Conservation (phyloP, 148 eudicot genomes). For the Nepenthes gracilis region DNA sequence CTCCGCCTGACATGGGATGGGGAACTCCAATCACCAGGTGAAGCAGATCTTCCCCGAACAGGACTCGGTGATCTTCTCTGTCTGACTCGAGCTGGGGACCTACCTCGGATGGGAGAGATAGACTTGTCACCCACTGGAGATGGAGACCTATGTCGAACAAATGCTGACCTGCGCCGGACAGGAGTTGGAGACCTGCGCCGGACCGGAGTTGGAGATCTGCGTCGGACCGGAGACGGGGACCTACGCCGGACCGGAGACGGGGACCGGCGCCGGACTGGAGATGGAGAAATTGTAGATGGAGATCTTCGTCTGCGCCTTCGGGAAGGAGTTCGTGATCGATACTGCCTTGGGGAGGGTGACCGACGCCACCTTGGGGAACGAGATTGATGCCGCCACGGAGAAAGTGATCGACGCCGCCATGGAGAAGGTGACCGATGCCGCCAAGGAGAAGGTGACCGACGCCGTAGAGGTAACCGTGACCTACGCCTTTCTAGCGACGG, state of each 20-base stretch:
- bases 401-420: conserved; percentile 8
- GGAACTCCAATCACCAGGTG: conserved; percentile 30
- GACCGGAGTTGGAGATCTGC: conserved; percentile 14
- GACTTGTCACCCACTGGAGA: conserved; percentile 30
- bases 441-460: conserved; percentile 15
- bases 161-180: conserved; percentile 18
- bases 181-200: conserved; percentile 44
- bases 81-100: conserved; percentile 17
- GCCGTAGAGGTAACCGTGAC: conserved; percentile 16
- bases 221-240: conserved; percentile 27
- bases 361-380: conserved; percentile 22
- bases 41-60: conserved; percentile 30
- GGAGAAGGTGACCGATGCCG: conserved; percentile 6
- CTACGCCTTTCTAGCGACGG: conserved; percentile 23
- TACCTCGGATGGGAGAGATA: conserved; percentile 26
- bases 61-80: conserved; percentile 33
- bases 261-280: conserved; percentile 24
- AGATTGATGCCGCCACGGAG: conserved; percentile 10
- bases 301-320: conserved; percentile 13
- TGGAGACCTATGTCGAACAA: conserved; percentile 16
- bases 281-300: conserved; percentile 17
- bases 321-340: conserved; percentile 11
- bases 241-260: conserved; percentile 24
- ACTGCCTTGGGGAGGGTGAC: conserved; percentile 14
- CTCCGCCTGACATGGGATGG: conserved; percentile 32